Percentiles rank a stretch among this genome's conserved stretches.
phyloP scores from a whole-genome alignment of 495 filamentous ascomycete species.

The Aspergillus affinis region DNA sequence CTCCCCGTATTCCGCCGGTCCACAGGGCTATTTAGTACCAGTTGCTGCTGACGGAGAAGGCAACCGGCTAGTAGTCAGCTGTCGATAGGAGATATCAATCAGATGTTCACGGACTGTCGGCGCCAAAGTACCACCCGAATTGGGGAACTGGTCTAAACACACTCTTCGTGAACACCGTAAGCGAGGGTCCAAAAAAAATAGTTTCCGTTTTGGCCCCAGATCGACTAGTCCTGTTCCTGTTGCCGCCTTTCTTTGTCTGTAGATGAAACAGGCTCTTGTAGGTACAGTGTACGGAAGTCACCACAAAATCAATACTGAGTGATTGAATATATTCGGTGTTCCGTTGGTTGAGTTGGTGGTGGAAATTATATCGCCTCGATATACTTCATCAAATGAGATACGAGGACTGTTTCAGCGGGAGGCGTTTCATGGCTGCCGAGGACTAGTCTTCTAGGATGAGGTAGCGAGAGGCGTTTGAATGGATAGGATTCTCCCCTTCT shows the following conservation, averaged over 20 bases:
- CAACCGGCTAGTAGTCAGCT: not conserved
- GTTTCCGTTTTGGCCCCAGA: not conserved
- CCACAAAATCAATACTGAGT: no score
- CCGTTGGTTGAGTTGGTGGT: no score
- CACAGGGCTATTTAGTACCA: not conserved
- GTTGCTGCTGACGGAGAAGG: not conserved
- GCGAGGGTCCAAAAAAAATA: not conserved
- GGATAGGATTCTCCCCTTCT: not conserved
- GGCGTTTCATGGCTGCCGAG: not conserved
- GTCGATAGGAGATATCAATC: not conserved
- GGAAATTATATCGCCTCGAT: not conserved
- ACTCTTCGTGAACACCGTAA: not conserved
- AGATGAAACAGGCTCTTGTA: no score
- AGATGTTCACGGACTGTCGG: not conserved
- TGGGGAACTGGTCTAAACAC: not conserved
- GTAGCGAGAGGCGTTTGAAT: not conserved
- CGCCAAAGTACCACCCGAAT: not conserved
- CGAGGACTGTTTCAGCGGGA: not conserved
- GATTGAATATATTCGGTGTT: no score
- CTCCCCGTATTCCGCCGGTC: not conserved
- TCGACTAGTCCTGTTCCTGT: not conserved
- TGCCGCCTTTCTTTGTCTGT: not conserved
- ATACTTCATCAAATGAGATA: not conserved
- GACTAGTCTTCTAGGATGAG: not conserved
- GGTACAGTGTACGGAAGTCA: no score